A percentile compares a stretch with the other conserved stretches of the same genome.
These are phyloP conservation scores for Kwoniella europaea DNA, from an alignment of 768 basidiomycete genomes.

Conservation along the genomic window DNA sequence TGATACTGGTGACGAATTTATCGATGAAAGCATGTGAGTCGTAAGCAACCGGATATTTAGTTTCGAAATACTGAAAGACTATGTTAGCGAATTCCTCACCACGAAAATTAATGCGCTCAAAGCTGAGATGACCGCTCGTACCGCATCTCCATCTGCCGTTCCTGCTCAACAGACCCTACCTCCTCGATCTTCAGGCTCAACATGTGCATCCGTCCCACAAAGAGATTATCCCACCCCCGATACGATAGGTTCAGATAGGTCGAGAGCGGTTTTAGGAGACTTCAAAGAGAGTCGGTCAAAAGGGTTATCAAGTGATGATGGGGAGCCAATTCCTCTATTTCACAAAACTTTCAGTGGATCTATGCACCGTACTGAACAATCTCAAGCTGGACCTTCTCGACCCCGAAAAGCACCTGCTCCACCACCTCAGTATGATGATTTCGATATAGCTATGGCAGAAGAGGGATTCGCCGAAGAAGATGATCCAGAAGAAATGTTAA, in stretches of 20 bases:
- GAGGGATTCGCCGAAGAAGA: conserved; percentile 11
- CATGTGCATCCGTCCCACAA: neutral
- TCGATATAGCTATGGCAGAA: conserved; percentile 38
- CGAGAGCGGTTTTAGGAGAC: neutral
- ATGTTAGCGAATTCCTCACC: conserved; percentile 23
- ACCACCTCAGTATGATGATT: conserved; percentile 25
- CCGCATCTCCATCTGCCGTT: neutral
- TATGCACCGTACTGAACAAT: neutral
- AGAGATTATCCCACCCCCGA: conserved; percentile 11
- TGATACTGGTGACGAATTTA: conserved; percentile 18
- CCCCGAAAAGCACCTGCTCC: conserved; percentile 2
- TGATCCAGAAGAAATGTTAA: conserved; percentile 22
- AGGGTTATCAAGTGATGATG: conserved; percentile 23
- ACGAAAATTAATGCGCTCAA: conserved; percentile 34
- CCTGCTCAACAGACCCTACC: neutral
- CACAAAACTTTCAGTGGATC: neutral
- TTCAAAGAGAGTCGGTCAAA: conserved; percentile 15
- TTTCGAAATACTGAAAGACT: neutral
- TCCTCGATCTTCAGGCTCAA: conserved; percentile 23
- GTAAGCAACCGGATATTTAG: neutral
- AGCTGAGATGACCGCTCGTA: conserved; percentile 10
- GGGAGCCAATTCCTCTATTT: conserved; percentile 2
- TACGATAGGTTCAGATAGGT: conserved; percentile 3
- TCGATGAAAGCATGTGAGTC: conserved; percentile 30
- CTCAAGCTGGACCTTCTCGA: conserved; percentile 18